These are phyloP conservation scores for Chaetomiaceae sp. DNA, from an alignment of 2,329 filamentous ascomycete species.

Conservation along the genomic window DNA sequence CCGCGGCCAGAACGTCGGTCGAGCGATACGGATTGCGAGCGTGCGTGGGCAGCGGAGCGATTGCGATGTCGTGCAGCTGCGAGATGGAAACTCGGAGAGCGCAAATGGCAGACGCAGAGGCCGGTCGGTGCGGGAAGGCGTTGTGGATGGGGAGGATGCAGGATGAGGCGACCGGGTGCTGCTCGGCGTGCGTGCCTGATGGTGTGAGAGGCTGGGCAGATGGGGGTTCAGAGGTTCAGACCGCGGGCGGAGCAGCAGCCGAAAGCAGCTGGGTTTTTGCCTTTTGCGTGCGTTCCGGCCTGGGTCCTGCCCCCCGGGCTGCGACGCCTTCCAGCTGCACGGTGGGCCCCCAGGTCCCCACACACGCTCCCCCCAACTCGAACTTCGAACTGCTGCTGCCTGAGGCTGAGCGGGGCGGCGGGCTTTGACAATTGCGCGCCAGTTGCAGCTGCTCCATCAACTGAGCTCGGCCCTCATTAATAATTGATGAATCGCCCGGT, in stretches of 20 bases:
- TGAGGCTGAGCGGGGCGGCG: slow-evolving; percentile 8
- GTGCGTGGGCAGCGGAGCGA: slow-evolving; percentile 1
- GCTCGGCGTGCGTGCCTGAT: slow-evolving; percentile 24
- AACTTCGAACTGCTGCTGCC: slow-evolving; percentile 12
- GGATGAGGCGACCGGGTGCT: slow-evolving; percentile 12
- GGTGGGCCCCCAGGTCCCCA: neutral
- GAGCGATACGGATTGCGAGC: neutral
- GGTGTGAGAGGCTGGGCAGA: slow-evolving; percentile 25
- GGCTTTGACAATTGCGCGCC: no score
- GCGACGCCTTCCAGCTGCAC: slow-evolving; percentile 9
- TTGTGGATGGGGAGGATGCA: slow-evolving; percentile 13
- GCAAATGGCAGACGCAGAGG: slow-evolving; percentile 6
- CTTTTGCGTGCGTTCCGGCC: slow-evolving; percentile 17
- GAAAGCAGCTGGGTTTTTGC: slow-evolving; percentile 23
- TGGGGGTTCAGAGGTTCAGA: slow-evolving; percentile 14
- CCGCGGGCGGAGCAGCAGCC: slow-evolving; percentile 1
- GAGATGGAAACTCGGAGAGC: neutral
- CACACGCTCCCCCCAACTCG: no score
- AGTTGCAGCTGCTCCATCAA: no score
- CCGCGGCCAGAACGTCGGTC: slow-evolving; percentile 10
- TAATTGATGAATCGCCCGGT: no score
- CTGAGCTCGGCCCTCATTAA: no score
- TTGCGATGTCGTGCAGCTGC: slow-evolving; percentile 3
- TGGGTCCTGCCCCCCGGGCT: slow-evolving; percentile 6
- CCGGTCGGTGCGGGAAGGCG: slow-evolving; percentile 4